Evolutionary conservation across 2,329 filamentous ascomycete genomes (phyloP), one percentile per base, ranked within the genome.

Genomic region (Penicillium sp.): DNA sequence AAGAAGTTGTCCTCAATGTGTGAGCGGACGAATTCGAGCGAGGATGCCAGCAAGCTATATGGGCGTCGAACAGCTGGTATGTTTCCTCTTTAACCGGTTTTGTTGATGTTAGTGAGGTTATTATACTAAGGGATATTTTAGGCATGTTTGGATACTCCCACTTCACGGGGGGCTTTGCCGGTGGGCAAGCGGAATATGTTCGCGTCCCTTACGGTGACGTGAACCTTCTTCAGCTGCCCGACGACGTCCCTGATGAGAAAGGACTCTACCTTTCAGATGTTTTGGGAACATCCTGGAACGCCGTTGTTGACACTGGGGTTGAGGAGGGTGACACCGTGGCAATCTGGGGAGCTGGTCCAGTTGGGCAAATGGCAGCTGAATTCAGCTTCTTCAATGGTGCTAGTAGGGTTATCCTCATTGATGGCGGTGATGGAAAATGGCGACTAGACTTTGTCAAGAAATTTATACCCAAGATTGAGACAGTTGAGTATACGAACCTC

Each of bases 131-230:
- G 4, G 12, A 3, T 1, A 18, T 9, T 12, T 10, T 37, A 67
- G 70, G 85, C 17, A 85, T 89, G 57, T 88, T 89, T 63, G 86
- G 87, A 1, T 89, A 89, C 65, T 85, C 84, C 3, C 87, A 77
- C 47, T 90, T 96, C 66, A 91, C 89, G 0, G 91, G 90, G 6
- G 91, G 91, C 0, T 96, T 93, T 66, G 90, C 90, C 1, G 90
- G 91, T 42, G 91, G 91, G 0, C 91, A 96, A 71, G 88, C 90
- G 3, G 91, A 96, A 73, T 96, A 91, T 64, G 87, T 92, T 0
- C 83, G 91, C 7, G 90, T 95, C 6, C 90, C 91, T 0, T 83
- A 86, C 24, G 91, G 85, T 21, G 89, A 94, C 61, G 85, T 90
- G 54, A 96, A 96, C 66, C 77, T 96, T 15, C 79, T 96, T 12